Percentiles rank a stretch among this genome's conserved stretches.
Conservation (phyloP, 2,329 filamentous ascomycete species). For the Fusarium sterilihyphosum region DNA sequence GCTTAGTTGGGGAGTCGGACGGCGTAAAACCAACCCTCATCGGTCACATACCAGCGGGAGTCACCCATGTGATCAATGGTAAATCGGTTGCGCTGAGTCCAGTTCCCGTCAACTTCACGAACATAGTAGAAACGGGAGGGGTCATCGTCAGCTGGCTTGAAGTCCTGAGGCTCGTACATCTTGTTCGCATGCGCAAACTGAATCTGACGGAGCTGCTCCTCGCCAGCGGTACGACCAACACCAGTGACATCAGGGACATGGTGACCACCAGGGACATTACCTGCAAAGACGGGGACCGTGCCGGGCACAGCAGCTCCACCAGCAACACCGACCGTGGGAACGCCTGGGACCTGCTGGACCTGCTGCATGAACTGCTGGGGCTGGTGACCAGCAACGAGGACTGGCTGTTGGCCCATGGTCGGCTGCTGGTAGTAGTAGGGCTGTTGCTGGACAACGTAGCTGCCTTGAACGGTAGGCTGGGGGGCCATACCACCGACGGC, state of each 20-base stretch:
- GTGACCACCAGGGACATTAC: constrained; percentile 49
- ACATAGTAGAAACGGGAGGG: constrained; percentile 69
- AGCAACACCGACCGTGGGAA: constrained; percentile 41
- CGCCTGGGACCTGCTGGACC: constrained; percentile 39
- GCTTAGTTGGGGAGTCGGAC: constrained; percentile 58
- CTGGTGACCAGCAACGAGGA: constrained; percentile 47
- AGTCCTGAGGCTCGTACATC: constrained; percentile 68
- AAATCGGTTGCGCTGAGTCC: constrained; percentile 67
- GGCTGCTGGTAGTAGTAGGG: constrained; percentile 47
- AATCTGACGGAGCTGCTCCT: constrained; percentile 58
- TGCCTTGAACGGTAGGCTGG: constrained; percentile 41
- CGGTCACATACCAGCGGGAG: constrained; percentile 68
- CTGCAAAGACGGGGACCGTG: constrained; percentile 51
- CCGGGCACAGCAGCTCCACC: constrained; percentile 37
- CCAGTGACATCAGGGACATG: constrained; percentile 61
- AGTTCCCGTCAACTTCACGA: constrained; percentile 69
- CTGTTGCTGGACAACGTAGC: constrained; percentile 49
- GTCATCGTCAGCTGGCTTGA: constrained; percentile 70
- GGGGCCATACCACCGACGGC: constrained; percentile 41
- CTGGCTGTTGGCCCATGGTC: constrained; percentile 43
- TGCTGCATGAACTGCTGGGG: constrained; percentile 41
- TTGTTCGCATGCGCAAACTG: constrained; percentile 61
- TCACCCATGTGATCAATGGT: constrained; percentile 68
- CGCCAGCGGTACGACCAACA: constrained; percentile 60
- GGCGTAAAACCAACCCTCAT: constrained; percentile 69